These are phyloP conservation scores for Amanita fuliginea DNA, from an alignment of 768 basidiomycete genomes.

Conservation along the genomic window DNA sequence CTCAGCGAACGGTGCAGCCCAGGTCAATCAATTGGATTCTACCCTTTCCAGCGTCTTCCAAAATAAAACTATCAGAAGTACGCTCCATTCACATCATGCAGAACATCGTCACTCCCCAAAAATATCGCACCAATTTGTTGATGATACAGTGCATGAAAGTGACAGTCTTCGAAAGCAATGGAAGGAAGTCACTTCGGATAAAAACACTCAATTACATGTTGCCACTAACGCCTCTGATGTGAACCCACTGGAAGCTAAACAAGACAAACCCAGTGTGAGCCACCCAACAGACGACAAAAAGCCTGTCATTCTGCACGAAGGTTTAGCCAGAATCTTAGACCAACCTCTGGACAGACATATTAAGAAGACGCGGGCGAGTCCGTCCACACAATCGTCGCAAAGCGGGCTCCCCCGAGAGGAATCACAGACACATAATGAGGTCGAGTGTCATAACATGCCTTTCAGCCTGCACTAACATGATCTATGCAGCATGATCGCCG, in stretches of 20 bases:
- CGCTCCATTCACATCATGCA: neutral
- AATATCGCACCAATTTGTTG: neutral
- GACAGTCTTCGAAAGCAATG: neutral
- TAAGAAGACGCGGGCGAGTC: neutral
- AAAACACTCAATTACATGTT: neutral
- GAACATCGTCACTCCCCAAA: neutral
- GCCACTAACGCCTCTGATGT: neutral
- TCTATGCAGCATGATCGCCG: neutral
- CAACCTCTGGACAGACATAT: neutral
- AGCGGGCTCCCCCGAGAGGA: neutral
- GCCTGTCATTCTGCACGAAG: neutral
- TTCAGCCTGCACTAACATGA: neutral
- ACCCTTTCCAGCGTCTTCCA: neutral
- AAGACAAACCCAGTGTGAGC: neutral
- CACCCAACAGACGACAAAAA: neutral
- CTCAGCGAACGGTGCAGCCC: neutral
- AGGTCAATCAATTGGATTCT: neutral
- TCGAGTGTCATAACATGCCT: neutral
- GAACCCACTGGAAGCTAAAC: neutral
- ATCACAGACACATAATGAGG: neutral
- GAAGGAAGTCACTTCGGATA: neutral
- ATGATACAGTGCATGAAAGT: neutral
- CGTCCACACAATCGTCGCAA: neutral
- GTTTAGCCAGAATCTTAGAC: constrained; percentile 2
- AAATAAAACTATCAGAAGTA: neutral